Evolutionary conservation across 768 basidiomycete genomes (phyloP), one percentile per base, ranked within the genome.

Genomic region (Royoungia palumana): DNA sequence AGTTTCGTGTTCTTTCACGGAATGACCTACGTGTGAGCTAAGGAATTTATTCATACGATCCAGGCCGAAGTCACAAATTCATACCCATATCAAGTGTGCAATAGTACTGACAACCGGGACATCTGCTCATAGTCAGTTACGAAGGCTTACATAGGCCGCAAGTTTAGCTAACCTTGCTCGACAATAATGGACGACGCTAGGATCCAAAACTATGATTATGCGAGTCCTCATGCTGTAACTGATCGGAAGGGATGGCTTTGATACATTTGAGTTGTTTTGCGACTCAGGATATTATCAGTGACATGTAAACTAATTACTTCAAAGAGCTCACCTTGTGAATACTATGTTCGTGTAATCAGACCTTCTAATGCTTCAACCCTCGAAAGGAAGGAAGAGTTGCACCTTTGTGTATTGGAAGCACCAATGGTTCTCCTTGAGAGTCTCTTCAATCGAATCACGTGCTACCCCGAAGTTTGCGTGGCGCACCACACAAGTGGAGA

Each of bases 331-430:
- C 78, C 74, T 71, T 81, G 81, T 0, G 72, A 70, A 56, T 82
- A 82, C 80, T 81, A 34, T n/a, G 24, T 9, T 11, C 32, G 41
- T 41, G 37, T 10, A 32, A 39, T 19, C 13, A n/a, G 22, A 22
- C 43, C 10, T 2, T 14, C 25, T 41, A 16, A 30, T 7, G 8
- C 11, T 28, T 16, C 6, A 45, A 43, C 14, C 20, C 17, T 12
- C 6, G 21, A 11, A 43, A 17, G 16, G 16, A 11, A 27, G 27
- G 8, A 9, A 35, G 24, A 30, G 17, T 43, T 47, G 30, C 40
- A 79, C 83, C 74, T 77, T 85, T 1, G 82, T 84, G 48, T 80
- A 85, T 53, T 80, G 75, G 63, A 82, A 84, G 3, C 72, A 78
- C 54, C 81, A 78, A 35, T 83, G 77, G 49, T 67, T 70, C 2